Conservation (phyloP, 805 yeast species). For the Candida pseudofarinosa region DNA sequence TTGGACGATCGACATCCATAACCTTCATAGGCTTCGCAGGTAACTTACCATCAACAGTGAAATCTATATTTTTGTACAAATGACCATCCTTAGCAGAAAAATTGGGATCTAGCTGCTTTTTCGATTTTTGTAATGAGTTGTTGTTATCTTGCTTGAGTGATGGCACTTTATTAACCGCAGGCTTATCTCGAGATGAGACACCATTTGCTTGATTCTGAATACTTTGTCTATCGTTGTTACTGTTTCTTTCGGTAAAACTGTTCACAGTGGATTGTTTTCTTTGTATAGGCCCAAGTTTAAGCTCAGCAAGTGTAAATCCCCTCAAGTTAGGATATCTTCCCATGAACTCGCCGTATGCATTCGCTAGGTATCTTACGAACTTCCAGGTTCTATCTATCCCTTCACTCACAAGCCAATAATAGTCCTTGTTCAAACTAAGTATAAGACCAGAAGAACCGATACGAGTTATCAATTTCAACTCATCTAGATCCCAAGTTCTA, state of each 20-base stretch:
- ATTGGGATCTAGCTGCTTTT: conserved; percentile 2
- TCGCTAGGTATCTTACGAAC: conserved; percentile 31
- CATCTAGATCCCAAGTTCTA: conserved; percentile 84
- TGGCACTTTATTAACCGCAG: neutral
- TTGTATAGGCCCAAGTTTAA: conserved; percentile 28
- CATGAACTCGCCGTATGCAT: conserved; percentile 28
- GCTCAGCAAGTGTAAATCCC: conserved; percentile 31
- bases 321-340: conserved; percentile 35
- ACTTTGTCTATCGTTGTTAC: neutral
- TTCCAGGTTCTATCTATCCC: conserved; percentile 33
- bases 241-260: neutral
- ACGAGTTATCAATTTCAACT: conserved; percentile 53
- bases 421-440: conserved; percentile 65
- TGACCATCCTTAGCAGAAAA: neutral
- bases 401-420: conserved; percentile 64
- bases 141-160: neutral
- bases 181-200: neutral
- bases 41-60: conserved; percentile 39
- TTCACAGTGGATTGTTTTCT: conserved; percentile 7
- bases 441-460: conserved; percentile 54
- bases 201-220: neutral
- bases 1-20: conserved; percentile 25
- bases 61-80: conserved; percentile 32
- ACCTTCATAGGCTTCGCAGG: conserved; percentile 41
- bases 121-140: neutral